phyloP scores from a whole-genome alignment of 2,329 filamentous ascomycete genomes.

The Lizonia empirigonia region DNA sequence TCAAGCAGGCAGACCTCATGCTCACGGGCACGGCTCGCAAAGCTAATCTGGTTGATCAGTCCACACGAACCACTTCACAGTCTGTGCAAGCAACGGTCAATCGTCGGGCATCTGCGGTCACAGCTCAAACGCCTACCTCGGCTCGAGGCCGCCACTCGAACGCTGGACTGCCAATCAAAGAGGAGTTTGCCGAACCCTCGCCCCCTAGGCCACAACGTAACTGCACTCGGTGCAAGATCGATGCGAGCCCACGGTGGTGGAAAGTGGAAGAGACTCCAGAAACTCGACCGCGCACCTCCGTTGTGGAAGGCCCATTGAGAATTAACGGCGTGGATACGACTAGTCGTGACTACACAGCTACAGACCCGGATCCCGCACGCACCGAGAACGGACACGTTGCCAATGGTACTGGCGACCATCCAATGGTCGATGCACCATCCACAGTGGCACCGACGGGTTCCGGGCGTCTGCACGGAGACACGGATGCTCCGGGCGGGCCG shows the following conservation, averaged over 20 bases:
- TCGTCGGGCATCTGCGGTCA: slow-evolving; percentile 51
- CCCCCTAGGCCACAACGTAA: slow-evolving; percentile 42
- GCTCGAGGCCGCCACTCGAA: slow-evolving; percentile 44
- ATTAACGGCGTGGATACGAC: slow-evolving; percentile 31
- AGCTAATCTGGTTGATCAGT: slow-evolving; percentile 75
- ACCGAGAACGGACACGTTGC: slow-evolving; percentile 25
- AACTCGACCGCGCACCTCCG: slow-evolving; percentile 14
- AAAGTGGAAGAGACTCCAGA: slow-evolving; percentile 33
- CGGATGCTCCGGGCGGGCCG: slow-evolving; percentile 22
- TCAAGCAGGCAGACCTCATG: slow-evolving; percentile 91
- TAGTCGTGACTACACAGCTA: slow-evolving; percentile 7
- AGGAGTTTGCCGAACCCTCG: slow-evolving; percentile 44
- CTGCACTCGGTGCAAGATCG: slow-evolving; percentile 59
- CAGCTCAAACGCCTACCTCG: slow-evolving; percentile 41
- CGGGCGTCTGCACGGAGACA: slow-evolving; percentile 30
- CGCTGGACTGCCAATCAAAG: slow-evolving; percentile 43
- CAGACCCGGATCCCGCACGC: slow-evolving; percentile 23
- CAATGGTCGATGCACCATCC: slow-evolving; percentile 40
- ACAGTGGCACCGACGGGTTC: slow-evolving; percentile 22
- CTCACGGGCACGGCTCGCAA: slow-evolving; percentile 93
- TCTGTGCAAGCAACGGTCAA: slow-evolving; percentile 33
- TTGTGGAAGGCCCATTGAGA: slow-evolving; percentile 29
- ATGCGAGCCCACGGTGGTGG: slow-evolving; percentile 71
- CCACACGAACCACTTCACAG: slow-evolving; percentile 58
- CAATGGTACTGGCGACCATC: slow-evolving; percentile 35